Evolutionary conservation across 768 basidiomycete species (phyloP), one percentile per base, ranked within the genome.

Genomic region (Mycena metata): DNA sequence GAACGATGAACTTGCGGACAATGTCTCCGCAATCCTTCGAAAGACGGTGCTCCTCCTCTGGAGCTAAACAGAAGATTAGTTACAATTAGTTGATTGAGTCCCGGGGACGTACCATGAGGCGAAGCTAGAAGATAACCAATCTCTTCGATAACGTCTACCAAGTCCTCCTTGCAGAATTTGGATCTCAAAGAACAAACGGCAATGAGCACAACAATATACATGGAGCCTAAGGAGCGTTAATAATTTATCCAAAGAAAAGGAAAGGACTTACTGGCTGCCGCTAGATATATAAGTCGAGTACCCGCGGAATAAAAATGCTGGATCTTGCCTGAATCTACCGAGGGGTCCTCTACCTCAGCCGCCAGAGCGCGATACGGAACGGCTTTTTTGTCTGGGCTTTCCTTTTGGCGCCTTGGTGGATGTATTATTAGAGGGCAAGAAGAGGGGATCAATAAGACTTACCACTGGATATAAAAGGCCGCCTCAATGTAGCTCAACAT

Each of bases 401-500:
- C n/a, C n/a, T n/a, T n/a, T n/a, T n/a, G n/a, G n/a, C n/a, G n/a
- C n/a, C n/a, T n/a, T n/a, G n/a, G n/a, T n/a, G n/a, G n/a, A n/a
- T n/a, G n/a, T n/a, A n/a, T n/a, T n/a, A n/a, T n/a, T n/a, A n/a
- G n/a, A n/a, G n/a, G n/a, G n/a, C n/a, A n/a, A n/a, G n/a, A n/a
- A n/a, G n/a, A n/a, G n/a, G n/a, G n/a, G n/a, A n/a, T n/a, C n/a
- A n/a, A 45, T 15, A 16, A 45, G 23, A 13, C 30, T 0, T 56
- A 64, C 62, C 52, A 35, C 26, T 64, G 42, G 13, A 55, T 55
- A 23, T 55, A 47, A 16, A 64, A 33, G 11, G 62, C 62, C 6
- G 45, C 54, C n/a, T 64, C 24, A 0, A 62, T 43, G 15, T 52
- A 62, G 17, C 60, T 52, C 10, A 62, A 4, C 60, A 62, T 62